A percentile compares a stretch with the other conserved stretches of the same genome.
These are phyloP conservation scores for Berkeleyomyces basicola DNA, from an alignment of 2,329 filamentous ascomycete species.

Conservation along the genomic window DNA sequence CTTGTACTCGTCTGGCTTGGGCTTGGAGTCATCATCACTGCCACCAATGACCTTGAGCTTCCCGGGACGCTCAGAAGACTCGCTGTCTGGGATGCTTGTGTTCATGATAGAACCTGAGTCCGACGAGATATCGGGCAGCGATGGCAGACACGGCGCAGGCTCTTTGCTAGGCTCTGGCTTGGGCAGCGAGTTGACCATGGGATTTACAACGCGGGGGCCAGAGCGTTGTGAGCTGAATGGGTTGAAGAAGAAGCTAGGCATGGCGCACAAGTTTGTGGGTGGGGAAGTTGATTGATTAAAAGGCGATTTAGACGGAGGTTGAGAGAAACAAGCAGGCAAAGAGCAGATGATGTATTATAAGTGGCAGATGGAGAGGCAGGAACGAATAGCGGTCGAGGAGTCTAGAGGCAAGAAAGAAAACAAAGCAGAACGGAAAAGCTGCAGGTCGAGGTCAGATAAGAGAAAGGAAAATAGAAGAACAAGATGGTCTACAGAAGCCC, in stretches of 20 bases:
- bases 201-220: conserved; percentile 10
- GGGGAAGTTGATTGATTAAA: neutral
- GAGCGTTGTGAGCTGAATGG: conserved; percentile 9
- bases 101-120: conserved; percentile 4
- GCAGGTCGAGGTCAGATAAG: neutral
- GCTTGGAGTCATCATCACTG: conserved; percentile 15
- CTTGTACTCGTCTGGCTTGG: conserved; percentile 25
- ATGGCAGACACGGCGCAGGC: conserved; percentile 1
- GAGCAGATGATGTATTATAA: no score
- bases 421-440: no score
- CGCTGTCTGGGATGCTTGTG: conserved; percentile 37
- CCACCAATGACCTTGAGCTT: conserved; percentile 63
- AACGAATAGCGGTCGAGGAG: no score
- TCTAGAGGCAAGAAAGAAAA: no score
- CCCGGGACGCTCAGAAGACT: conserved; percentile 26
- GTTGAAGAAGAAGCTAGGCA: conserved; percentile 9
- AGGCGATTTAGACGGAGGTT: neutral
- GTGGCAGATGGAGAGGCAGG: neutral
- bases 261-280: neutral
- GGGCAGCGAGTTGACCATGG: conserved; percentile 7
- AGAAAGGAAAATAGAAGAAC: neutral
- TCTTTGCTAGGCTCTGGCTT: neutral
- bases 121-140: conserved; percentile 4
- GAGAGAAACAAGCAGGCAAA: neutral
- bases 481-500: neutral